phyloP scores from a whole-genome alignment of 225 moss, liverwort and hornwort genomes.

The Antitrichia curtipendula region DNA sequence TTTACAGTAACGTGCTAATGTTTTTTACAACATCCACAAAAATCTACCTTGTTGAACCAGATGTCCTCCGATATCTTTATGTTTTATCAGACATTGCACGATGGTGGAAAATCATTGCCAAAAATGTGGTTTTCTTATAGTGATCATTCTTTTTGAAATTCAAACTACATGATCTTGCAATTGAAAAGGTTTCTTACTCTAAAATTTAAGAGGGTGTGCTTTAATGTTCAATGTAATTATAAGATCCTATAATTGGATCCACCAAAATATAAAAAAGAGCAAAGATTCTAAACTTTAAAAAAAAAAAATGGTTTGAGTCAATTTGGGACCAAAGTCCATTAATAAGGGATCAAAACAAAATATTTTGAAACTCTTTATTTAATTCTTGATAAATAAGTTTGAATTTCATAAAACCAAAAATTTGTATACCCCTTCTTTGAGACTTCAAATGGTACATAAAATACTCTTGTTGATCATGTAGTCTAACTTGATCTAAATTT shows the following conservation, averaged over 20 bases:
- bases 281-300: background rate
- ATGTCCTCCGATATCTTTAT: too few species aligned
- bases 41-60: too few species aligned
- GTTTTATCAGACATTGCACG: too few species aligned
- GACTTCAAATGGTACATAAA: background rate
- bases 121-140: too few species aligned
- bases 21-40: too few species aligned
- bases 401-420: background rate
- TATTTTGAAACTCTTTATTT: background rate
- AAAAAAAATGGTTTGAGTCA: background rate
- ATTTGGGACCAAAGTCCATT: background rate
- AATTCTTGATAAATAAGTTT: background rate
- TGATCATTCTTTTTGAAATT: background rate
- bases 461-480: background rate
- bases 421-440: background rate
- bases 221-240: too few species aligned
- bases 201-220: background rate
- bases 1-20: too few species aligned
- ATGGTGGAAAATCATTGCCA: too few species aligned
- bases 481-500: background rate
- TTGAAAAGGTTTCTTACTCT: background rate
- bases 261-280: background rate
- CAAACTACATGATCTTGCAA: background rate
- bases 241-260: rapidly evolving
- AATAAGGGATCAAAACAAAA: background rate